Evolutionary conservation across 805 yeast genomes (phyloP), one percentile per base, ranked within the genome.

Genomic region (Kluyveromyces wickerhamii): DNA sequence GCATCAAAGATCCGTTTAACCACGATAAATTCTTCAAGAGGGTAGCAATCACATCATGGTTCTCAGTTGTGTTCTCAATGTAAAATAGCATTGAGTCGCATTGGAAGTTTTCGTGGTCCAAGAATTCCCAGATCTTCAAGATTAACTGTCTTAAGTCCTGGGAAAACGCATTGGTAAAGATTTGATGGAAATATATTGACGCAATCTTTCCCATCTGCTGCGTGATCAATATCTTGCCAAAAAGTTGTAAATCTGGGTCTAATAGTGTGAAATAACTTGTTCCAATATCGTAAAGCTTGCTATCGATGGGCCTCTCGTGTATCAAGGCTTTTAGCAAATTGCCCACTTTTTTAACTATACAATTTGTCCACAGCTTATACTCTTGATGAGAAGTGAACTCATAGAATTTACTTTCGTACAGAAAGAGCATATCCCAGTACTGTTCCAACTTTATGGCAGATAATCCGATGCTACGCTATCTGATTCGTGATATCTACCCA

Each of bases 401-500:
- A 19, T 30, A 37, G 29, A 54, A 53, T 32, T 48, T 47, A 16
- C 48, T 41, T 40, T 57, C 62, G 3, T 50, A 43, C 1, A 51
- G 35, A 28, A 54, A 29, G 4, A 57, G 51, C 8, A 53, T 39
- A 39, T 55, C 54, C 62, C 62, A 57, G 38, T 52, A 52, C 13
- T 52, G 46, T 35, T 57, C 57, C 33, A 30, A 15, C 25, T 30
- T 16, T 11, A 30, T 13, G 13, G 17, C 14, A 12, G 15, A 22
- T 26, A 22, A 21, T 5, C 19, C 33, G 25, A 13, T 22, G 33
- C 26, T 22, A 30, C 26, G 26, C 33, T 9, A 30, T 16, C 33
- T 19, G 33, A 30, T 10, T 18, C 21, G 27, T 30, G 10, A 21
- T 9, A n/a, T 22, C 19, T 9, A 19, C 15, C 33, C 33, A 30